These are phyloP conservation scores for Ambrosia hybrid DNA, from an alignment of 140 eudicot genomes.

Conservation along the genomic window DNA sequence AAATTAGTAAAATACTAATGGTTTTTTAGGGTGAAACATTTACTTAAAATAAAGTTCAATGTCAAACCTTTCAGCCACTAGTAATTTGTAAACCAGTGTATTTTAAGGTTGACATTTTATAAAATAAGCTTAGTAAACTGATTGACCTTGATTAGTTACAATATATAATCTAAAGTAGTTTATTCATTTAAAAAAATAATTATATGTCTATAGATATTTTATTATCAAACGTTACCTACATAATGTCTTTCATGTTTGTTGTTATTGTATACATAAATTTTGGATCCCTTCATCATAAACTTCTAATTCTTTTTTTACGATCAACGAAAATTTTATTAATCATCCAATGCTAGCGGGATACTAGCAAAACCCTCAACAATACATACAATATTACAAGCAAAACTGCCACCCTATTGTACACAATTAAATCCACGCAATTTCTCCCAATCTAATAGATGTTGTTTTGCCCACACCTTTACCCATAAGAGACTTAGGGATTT, in stretches of 20 bases:
- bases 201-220: not conserved
- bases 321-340: no score
- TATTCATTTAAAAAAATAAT: not conserved
- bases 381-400: no score
- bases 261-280: not conserved
- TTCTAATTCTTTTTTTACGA: no score
- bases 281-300: not conserved
- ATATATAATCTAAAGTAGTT: not conserved
- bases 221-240: not conserved
- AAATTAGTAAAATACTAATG: not conserved
- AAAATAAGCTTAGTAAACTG: not conserved
- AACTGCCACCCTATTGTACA: no score
- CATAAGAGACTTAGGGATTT: no score
- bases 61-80: slow-evolving; percentile 13
- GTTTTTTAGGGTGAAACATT: not conserved
- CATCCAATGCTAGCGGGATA: no score
- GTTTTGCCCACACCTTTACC: no score
- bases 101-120: slow-evolving; percentile 22
- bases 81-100: slow-evolving; percentile 14
- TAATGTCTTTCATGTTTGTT: no score
- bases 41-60: slow-evolving; percentile 5
- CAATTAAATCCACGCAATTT: no score
- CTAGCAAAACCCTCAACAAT: no score
- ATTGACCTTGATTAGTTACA: not conserved
- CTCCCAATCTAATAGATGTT: no score